Conservation (phyloP, 768 basidiomycete genomes). For the Boletus pseudo-olivaceus region DNA sequence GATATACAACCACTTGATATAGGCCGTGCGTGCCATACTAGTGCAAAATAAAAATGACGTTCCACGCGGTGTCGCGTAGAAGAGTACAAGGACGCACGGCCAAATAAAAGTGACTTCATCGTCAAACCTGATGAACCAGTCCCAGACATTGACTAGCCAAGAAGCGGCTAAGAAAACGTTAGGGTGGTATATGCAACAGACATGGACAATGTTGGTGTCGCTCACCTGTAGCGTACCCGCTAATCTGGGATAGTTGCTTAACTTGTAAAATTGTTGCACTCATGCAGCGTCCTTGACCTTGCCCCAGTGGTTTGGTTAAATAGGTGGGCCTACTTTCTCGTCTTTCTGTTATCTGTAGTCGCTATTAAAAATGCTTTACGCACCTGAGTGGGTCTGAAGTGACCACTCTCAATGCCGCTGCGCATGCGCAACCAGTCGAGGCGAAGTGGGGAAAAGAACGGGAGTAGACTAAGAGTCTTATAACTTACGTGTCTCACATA, state of each 20-base stretch:
- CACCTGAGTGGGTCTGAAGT: slow-evolving; percentile 1
- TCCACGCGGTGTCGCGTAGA: neutral
- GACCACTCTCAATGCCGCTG: neutral
- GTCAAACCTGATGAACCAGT: slow-evolving; percentile 11
- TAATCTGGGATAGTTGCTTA: neutral
- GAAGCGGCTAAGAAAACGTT: slow-evolving; percentile 6
- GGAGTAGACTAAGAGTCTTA: neutral
- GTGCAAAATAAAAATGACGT: neutral
- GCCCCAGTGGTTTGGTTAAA: neutral
- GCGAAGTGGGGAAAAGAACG: neutral
- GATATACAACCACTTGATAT: slow-evolving; percentile 28
- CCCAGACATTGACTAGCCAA: slow-evolving; percentile 17
- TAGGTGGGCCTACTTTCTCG: neutral
- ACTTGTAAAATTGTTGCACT: neutral
- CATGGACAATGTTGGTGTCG: neutral
- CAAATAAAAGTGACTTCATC: slow-evolving; percentile 23
- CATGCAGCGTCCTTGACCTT: slow-evolving; percentile 5
- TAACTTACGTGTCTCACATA: neutral
- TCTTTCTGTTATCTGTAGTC: neutral
- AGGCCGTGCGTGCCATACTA: slow-evolving; percentile 16
- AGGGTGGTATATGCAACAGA: neutral
- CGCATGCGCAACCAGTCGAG: neutral
- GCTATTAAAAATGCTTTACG: neutral
- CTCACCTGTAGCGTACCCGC: slow-evolving; percentile 9
- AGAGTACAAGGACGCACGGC: slow-evolving; percentile 14